Evolutionary conservation across 2,329 filamentous ascomycete genomes (phyloP).

Genomic region (Hypoxylon sp.): DNA sequence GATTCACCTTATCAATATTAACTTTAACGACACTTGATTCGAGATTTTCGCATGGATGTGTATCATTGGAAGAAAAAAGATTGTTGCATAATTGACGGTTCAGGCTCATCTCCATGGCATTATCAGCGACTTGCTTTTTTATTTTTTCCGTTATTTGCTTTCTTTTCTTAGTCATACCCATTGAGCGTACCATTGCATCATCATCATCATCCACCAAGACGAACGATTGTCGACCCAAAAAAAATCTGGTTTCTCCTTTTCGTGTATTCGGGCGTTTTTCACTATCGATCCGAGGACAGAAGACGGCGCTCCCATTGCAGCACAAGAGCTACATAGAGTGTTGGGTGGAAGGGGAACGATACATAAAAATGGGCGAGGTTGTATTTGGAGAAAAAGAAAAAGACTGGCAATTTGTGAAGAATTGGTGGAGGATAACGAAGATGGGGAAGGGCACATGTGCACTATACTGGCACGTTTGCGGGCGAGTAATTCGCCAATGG

Average conservation of each 20-base stretch:
- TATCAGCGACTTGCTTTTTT: slow-evolving; percentile 56
- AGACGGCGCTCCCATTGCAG: slow-evolving; percentile 42
- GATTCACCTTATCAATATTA: slow-evolving; percentile 35
- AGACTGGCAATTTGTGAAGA: slow-evolving; percentile 40
- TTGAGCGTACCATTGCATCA: slow-evolving; percentile 45
- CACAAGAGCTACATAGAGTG: slow-evolving; percentile 37
- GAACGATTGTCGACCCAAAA: slow-evolving; percentile 44
- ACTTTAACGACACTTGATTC: slow-evolving; percentile 28
- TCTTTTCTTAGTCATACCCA: slow-evolving; percentile 48
- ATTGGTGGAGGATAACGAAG: slow-evolving; percentile 27
- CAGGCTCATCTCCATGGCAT: slow-evolving; percentile 57
- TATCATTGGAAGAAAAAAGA: slow-evolving; percentile 55
- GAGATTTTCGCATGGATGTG: slow-evolving; percentile 45
- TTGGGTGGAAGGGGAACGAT: slow-evolving; percentile 36
- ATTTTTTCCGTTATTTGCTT: slow-evolving; percentile 42
- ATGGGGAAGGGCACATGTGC: slow-evolving; percentile 16
- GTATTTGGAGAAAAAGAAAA: slow-evolving; percentile 29
- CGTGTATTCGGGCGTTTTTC: slow-evolving; percentile 42
- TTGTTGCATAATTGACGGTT: slow-evolving; percentile 56
- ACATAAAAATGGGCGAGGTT: slow-evolving; percentile 32
- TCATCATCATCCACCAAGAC: slow-evolving; percentile 40
- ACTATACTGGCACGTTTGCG: slow-evolving; percentile 10
- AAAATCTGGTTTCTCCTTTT: slow-evolving; percentile 46
- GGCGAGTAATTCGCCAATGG: slow-evolving; percentile 26
- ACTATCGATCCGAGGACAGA: slow-evolving; percentile 37